These are phyloP conservation scores for Trebouxia sp. DNA, from an alignment of 139 green algal species.

Conservation along the genomic window DNA sequence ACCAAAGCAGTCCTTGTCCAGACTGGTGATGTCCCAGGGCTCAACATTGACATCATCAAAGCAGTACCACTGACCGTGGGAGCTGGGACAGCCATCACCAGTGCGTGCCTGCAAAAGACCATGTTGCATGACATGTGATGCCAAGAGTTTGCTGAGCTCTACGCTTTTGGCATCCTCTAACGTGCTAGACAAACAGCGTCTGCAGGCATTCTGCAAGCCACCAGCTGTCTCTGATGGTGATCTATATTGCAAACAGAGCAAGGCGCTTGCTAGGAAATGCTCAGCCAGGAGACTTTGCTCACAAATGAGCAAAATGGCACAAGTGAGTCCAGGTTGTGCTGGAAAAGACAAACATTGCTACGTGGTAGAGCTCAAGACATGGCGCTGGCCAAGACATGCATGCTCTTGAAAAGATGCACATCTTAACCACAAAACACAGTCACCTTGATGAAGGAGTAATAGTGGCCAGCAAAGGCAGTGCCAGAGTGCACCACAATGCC, in stretches of 20 bases:
- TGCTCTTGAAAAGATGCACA: too few relatives aligned
- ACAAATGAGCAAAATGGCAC: too few relatives aligned
- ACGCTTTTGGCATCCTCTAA: too few relatives aligned
- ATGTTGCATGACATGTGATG: neutral
- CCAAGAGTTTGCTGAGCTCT: too few relatives aligned
- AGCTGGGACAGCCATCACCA: neutral
- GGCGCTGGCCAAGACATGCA: too few relatives aligned
- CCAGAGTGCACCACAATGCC: conserved; percentile 92
- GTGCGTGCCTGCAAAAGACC: neutral
- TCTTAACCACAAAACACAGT: neutral
- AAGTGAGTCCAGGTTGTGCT: too few relatives aligned
- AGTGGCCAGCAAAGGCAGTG: conserved; percentile 92
- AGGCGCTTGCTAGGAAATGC: too few relatives aligned
- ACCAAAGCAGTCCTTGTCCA: conserved; percentile 91
- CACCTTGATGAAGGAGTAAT: conserved; percentile 93
- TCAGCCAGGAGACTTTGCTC: too few relatives aligned
- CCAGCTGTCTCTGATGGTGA: too few relatives aligned
- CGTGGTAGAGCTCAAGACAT: neutral
- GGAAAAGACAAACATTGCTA: neutral
- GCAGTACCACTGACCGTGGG: conserved; percentile 64
- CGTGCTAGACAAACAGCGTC: too few relatives aligned
- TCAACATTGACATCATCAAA: conserved; percentile 89
- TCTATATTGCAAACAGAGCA: too few relatives aligned
- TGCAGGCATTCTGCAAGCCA: neutral
- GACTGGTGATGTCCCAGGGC: conserved; percentile 64